Evolutionary conservation across 2,329 filamentous ascomycete species (phyloP).

Genomic region (Phaeosphaeriaceae sp.): DNA sequence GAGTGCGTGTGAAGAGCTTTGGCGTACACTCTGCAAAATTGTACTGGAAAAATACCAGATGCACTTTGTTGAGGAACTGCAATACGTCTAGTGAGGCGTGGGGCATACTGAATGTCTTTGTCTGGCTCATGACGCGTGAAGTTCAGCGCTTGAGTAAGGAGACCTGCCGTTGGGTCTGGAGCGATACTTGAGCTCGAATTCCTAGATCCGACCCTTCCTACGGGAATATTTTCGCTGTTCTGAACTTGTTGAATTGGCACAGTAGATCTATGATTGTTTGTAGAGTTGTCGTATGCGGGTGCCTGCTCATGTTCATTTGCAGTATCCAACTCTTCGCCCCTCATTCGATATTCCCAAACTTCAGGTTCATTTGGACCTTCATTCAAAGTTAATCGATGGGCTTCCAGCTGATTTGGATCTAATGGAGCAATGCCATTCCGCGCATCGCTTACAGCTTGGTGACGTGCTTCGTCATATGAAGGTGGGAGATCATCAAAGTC

Average conservation of each 20-base stretch:
- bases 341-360: conserved; percentile 33
- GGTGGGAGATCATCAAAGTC: conserved; percentile 47
- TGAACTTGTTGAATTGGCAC: conserved; percentile 36
- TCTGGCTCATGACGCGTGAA: conserved; percentile 36
- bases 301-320: conserved; percentile 26
- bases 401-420: conserved; percentile 36
- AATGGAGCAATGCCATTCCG: conserved; percentile 32
- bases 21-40: conserved; percentile 39
- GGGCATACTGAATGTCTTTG: conserved; percentile 30
- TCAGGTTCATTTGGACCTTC: conserved; percentile 31
- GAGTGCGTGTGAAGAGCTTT: conserved; percentile 37
- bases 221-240: conserved; percentile 27
- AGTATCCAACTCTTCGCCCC: conserved; percentile 23
- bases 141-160: conserved; percentile 31
- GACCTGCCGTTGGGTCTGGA: conserved; percentile 9
- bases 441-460: conserved; percentile 37
- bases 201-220: conserved; percentile 20
- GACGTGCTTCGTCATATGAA: conserved; percentile 45
- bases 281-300: conserved; percentile 27
- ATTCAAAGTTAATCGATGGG: conserved; percentile 29
- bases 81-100: conserved; percentile 28
- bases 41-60: conserved; percentile 13
- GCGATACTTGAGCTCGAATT: neutral
- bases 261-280: conserved; percentile 18
- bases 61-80: conserved; percentile 32